Evolutionary conservation across 2,329 filamentous ascomycete genomes (phyloP), one percentile per base, ranked within the genome.

Genomic region (Fusarium veterinarium): DNA sequence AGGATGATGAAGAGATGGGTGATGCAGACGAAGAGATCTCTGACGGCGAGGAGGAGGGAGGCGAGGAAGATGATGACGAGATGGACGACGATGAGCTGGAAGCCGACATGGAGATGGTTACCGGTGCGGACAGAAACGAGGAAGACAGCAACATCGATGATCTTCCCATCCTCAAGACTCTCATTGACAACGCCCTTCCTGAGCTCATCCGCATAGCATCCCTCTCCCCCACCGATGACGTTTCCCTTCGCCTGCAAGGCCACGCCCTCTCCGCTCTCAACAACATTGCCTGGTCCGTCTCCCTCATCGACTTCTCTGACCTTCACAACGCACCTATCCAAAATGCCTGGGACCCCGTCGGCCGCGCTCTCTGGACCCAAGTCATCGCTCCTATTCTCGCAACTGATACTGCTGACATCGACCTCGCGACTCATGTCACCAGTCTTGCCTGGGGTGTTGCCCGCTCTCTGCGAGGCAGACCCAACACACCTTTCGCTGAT

Each of bases 231-330:
- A 76, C 78, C 14, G 81, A 82, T 60, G 84, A 85, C 25, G 83
- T 85, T 35, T 76, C 81, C 20, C 78, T 84, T 17, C 77, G 83
- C 11, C 81, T 91, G 44, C 88, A 88, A 69, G 80, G 80, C 25
- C 85, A 87, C 72, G 87, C 90, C 23, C 81, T 92, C 30, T 87
- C 88, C 5, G 86, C 89, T 20, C 84, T 93, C 65, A 91, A 89
- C 83, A 92, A 92, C 80, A 88, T 92, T 59, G 85, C 90, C 59
- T 92, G 91, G 90, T 91, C 90, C 16, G 83, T 91, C 44, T 90
- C 89, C 13, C 87, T 87, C 74, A 82, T 91, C 73, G 89, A 91
- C 79, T 90, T 90, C 75, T 83, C 85, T 30, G 85, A 88, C 37
- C 81, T 82, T n/a, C 83, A 85, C 57, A 89, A 89, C 77, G 80